A percentile compares a stretch with the other conserved stretches of the same genome.
Evolutionary conservation across 257 asterid species (phyloP).

Genomic region (Solanum dulcamara): DNA sequence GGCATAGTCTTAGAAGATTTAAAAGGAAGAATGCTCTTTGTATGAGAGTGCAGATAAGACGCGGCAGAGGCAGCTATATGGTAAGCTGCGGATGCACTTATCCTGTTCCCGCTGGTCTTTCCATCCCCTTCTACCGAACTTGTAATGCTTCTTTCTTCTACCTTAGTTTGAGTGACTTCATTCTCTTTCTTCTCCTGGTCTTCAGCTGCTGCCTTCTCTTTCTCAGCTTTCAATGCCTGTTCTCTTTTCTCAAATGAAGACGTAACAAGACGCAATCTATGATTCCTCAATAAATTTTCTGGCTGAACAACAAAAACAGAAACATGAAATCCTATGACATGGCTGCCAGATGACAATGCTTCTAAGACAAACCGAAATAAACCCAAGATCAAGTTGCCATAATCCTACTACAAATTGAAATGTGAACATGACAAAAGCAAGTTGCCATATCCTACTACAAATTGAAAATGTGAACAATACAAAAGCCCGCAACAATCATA

Average conservation of each 20-base stretch:
- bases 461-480: background rate
- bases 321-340: background rate
- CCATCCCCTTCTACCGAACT: constrained; percentile 8
- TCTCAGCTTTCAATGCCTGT: constrained; percentile 38
- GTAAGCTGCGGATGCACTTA: constrained; percentile 60
- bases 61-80: constrained; percentile 95
- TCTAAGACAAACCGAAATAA: background rate
- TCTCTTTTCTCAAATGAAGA: constrained; percentile 86
- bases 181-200: constrained; percentile 14
- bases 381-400: background rate
- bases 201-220: constrained; percentile 36
- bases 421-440: background rate
- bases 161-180: constrained; percentile 9
- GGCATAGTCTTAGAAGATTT: constrained; percentile 24
- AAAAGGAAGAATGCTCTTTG: constrained; percentile 58
- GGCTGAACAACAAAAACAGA: constrained; percentile 39
- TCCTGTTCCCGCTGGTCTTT: constrained; percentile 18
- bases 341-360: background rate
- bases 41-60: constrained; percentile 78
- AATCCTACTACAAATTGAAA: background rate
- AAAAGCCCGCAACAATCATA: background rate
- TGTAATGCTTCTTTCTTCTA: constrained; percentile 7
- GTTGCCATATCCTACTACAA: too few relatives aligned
- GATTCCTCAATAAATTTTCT: constrained; percentile 47
- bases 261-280: constrained; percentile 47